These are phyloP conservation scores for Alternaria atra DNA, from an alignment of 2,329 filamentous ascomycete species.

Conservation along the genomic window DNA sequence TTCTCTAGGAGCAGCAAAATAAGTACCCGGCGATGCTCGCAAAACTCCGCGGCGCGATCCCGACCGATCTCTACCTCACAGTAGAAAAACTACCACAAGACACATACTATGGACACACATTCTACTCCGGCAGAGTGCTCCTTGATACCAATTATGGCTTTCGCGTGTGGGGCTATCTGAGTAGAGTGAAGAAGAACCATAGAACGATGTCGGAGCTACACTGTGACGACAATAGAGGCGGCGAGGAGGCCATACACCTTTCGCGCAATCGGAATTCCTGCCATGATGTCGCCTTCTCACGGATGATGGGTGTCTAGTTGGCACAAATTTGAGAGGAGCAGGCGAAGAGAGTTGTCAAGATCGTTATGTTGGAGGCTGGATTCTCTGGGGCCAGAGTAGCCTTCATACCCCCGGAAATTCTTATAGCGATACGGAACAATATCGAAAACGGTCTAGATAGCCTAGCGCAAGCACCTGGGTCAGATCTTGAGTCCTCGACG, in stretches of 20 bases:
- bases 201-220: not conserved
- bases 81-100: not conserved
- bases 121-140: not conserved
- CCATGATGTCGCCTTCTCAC: not conserved
- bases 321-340: not conserved
- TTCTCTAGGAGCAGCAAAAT: not conserved
- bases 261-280: not conserved
- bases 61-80: not conserved
- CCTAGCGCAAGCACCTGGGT: not conserved
- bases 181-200: not conserved
- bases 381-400: not conserved
- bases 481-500: not conserved
- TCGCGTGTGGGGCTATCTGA: not conserved
- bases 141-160: not conserved
- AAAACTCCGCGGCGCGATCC: not conserved
- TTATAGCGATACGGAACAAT: not conserved
- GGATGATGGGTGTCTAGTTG: not conserved
- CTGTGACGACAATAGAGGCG: not conserved
- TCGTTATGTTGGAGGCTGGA: not conserved
- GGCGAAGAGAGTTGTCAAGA: not conserved
- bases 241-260: not conserved
- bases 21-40: not conserved
- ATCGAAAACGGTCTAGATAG: not conserved
- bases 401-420: not conserved
- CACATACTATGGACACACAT: not conserved